Percentiles rank a stretch among this genome's conserved stretches.
phyloP scores from a whole-genome alignment of 208 protist genomes.

The Lotmaria passim region DNA sequence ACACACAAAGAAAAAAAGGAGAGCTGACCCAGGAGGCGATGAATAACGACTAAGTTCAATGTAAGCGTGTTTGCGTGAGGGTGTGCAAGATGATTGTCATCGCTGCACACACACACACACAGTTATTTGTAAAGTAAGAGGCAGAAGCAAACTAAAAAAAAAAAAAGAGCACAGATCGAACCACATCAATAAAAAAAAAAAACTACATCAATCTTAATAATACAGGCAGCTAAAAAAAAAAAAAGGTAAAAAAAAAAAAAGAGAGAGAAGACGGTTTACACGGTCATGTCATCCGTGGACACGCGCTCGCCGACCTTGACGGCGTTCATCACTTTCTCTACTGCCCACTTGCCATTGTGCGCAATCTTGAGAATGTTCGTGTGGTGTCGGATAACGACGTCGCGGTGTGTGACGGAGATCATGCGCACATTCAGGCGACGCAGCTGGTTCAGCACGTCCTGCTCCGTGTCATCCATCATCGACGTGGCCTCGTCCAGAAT shows the following conservation, averaged over 20 bases:
- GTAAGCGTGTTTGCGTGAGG: background rate
- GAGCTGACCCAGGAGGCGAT: background rate
- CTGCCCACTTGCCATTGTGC: conserved; percentile 54
- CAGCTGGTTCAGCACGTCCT: conserved; percentile 82
- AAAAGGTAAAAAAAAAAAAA: conserved; percentile 8
- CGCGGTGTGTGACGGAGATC: conserved; percentile 86
- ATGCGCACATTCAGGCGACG: conserved; percentile 75
- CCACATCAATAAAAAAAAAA: background rate
- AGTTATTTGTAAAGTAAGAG: background rate
- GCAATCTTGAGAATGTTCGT: conserved; percentile 66
- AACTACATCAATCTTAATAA: background rate
- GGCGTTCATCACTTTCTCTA: conserved; percentile 51
- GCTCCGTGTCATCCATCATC: conserved; percentile 90
- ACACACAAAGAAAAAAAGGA: background rate
- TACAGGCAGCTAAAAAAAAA: background rate
- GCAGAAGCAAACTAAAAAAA: background rate
- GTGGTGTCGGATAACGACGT: conserved; percentile 82
- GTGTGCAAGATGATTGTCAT: background rate
- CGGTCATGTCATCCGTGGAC: conserved; percentile 31
- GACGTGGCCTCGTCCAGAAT: conserved; percentile 89
- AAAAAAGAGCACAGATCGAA: conserved; percentile 4
- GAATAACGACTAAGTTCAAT: conserved; percentile 26
- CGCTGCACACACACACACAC: background rate
- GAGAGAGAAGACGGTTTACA: conserved; percentile 25
- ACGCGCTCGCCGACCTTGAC: conserved; percentile 51